Conservation (phyloP, 75 land plant genomes). For the Pinus taeda region DNA sequence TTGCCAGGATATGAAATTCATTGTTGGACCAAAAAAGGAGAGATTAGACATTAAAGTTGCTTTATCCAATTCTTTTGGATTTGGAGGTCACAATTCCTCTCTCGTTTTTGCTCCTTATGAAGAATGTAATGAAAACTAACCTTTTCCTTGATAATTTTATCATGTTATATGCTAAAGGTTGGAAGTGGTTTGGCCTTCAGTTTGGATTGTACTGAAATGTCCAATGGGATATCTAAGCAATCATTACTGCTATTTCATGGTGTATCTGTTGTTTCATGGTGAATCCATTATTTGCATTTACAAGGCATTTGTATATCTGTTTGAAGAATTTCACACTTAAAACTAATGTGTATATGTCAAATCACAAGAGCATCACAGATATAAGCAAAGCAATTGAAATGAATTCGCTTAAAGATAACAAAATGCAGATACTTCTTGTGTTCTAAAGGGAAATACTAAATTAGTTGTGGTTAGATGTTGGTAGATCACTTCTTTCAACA, state of each 20-base stretch:
- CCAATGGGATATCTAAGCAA: slow-evolving; percentile 2
- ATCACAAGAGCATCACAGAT: not conserved
- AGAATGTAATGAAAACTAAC: slow-evolving; percentile 10
- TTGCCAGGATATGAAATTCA: slow-evolving; percentile 30
- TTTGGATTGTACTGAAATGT: slow-evolving; percentile 3
- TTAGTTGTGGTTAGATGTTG: not conserved
- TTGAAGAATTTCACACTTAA: not conserved
- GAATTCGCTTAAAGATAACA: not conserved
- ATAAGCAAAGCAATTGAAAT: not conserved
- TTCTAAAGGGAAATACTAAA: not conserved
- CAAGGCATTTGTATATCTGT: not conserved
- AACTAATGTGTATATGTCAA: not conserved
- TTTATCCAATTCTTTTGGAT: slow-evolving; percentile 46
- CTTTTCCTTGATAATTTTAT: not conserved
- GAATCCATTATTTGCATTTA: not conserved
- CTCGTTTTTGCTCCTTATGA: slow-evolving; percentile 39
- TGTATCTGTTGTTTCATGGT: too few species aligned
- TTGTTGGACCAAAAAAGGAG: slow-evolving; percentile 42
- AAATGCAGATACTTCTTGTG: not conserved
- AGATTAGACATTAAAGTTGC: slow-evolving; percentile 46
- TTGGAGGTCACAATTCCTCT: slow-evolving; percentile 54
- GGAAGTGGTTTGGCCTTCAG: slow-evolving; percentile 1
- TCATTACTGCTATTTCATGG: not conserved
- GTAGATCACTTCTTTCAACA: not conserved
- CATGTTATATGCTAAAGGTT: not conserved